Base-by-base conservation (phyloP, 495 filamentous ascomycete species). In the Chaetomium cochliodes region DNA sequence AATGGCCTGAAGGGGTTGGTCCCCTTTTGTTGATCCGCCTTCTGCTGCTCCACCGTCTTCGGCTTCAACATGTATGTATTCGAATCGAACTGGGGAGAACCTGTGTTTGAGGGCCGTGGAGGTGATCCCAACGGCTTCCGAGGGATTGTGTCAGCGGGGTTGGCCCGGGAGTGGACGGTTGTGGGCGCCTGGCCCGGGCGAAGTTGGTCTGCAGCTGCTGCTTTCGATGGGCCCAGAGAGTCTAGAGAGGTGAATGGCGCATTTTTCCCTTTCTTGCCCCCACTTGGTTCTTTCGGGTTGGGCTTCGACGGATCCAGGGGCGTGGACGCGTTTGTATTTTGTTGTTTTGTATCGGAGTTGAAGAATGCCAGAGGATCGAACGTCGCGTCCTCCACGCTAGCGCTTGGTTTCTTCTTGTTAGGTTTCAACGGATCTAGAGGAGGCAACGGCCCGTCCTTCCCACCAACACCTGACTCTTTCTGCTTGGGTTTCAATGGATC, bases 61-160 rank as follows among this genome's bases (percentile, higher is more conserved):
- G 22, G 23, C 30, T 30, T 30, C 33, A 52, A 12, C 3, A 47
- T 30, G 30, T 52, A 51, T 5, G 28, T 53, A n/a, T 15, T 22
- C 3, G 33, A 6, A 18, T 22, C 33, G 7, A 28, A 49, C 22
- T 16, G n/a, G 18, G 51, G 25, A 26, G n/a, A 12, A 6, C 13
- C 15, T 11, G 58, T 20, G 15, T 61, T 12, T 22, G 37, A 42
- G 20, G 25, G 50, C 22, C 28, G 25, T 12, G 59, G 53, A 54
- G 59, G 64, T 2, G 64, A 50, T n/a, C 55, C 50, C 39, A 61
- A 41, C 16, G 64, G 58, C 28, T 65, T 65, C 12, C 64, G 51
- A 39, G 26, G 3, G 16, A 60, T 33, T 8, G 13, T 0, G 9
- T 28, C 58, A 25, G 57, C 33, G 12, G 20, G 8, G 20, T 39